Conservation (phyloP, 2,329 filamentous ascomycete genomes). For the Waltergamsia citrina region DNA sequence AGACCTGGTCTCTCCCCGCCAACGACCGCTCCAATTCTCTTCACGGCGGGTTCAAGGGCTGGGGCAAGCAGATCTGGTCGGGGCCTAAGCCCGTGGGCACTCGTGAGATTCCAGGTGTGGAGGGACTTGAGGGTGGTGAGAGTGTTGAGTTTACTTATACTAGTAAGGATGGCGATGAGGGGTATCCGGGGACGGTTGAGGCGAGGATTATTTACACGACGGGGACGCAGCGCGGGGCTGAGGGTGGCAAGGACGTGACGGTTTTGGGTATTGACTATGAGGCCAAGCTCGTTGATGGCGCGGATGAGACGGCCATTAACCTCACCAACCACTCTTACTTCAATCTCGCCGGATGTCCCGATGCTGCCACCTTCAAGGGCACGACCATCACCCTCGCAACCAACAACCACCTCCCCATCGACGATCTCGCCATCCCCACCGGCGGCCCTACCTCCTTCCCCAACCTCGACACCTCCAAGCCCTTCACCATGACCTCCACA, state of each 20-base stretch:
- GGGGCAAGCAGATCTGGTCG: slow-evolving; percentile 71
- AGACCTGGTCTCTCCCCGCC: slow-evolving; percentile 57
- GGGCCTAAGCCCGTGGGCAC: slow-evolving; percentile 56
- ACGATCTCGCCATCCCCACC: slow-evolving; percentile 64
- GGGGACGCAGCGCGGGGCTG: slow-evolving; percentile 49
- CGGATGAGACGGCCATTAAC: slow-evolving; percentile 84
- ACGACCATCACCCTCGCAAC: slow-evolving; percentile 59
- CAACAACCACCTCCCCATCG: slow-evolving; percentile 61
- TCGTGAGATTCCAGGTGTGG: slow-evolving; percentile 37
- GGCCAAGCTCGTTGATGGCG: slow-evolving; percentile 67
- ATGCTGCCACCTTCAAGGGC: slow-evolving; percentile 37
- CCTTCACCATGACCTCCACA: slow-evolving; percentile 62
- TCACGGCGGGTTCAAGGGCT: slow-evolving; percentile 65
- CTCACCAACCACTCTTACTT: slow-evolving; percentile 92
- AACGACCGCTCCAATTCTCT: slow-evolving; percentile 74
- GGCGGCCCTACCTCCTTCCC: slow-evolving; percentile 55
- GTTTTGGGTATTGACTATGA: slow-evolving; percentile 85
- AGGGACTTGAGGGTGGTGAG: slow-evolving; percentile 50
- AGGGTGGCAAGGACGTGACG: slow-evolving; percentile 49
- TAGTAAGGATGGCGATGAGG: slow-evolving; percentile 77
- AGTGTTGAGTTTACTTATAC: slow-evolving; percentile 55
- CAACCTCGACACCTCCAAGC: slow-evolving; percentile 52
- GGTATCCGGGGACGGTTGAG: slow-evolving; percentile 80
- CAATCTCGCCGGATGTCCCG: slow-evolving; percentile 41
- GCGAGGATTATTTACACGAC: slow-evolving; percentile 70